These are phyloP conservation scores for Calonectria fujianensis DNA, from an alignment of 2,329 filamentous ascomycete genomes.

Conservation along the genomic window DNA sequence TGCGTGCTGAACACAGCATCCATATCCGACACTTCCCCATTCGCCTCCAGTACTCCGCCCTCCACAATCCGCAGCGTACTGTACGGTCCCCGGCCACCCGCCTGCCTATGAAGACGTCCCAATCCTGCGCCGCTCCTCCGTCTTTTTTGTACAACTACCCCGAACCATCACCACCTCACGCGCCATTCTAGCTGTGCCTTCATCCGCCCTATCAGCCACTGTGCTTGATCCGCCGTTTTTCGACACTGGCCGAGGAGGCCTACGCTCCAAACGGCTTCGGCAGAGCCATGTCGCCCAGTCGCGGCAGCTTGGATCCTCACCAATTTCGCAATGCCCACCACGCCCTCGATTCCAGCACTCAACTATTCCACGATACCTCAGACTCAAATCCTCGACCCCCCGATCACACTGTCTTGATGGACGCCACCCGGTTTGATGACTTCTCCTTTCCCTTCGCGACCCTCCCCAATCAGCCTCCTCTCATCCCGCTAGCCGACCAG, in stretches of 20 bases:
- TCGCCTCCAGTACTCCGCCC: constrained; percentile 46
- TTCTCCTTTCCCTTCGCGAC: constrained; percentile 71
- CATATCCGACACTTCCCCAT: constrained; percentile 52
- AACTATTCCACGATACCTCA: constrained; percentile 52
- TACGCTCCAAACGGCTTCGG: constrained; percentile 41
- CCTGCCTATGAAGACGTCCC: constrained; percentile 45
- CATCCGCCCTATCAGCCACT: constrained; percentile 28
- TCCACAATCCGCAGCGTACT: constrained; percentile 44
- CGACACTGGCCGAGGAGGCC: constrained; percentile 46
- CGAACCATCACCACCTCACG: constrained; percentile 27
- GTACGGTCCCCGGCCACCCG: constrained; percentile 39
- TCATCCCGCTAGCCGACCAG: constrained; percentile 61
- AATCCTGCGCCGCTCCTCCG: constrained; percentile 33
- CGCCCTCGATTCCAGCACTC: constrained; percentile 52
- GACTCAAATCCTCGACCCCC: constrained; percentile 49
- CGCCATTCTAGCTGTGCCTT: constrained; percentile 24
- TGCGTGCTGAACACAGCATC: constrained; percentile 47
- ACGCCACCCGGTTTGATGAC: constrained; percentile 70
- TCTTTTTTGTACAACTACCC: constrained; percentile 15
- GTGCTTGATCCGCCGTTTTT: constrained; percentile 26
- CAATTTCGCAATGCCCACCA: constrained; percentile 57
- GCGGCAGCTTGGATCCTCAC: constrained; percentile 54
- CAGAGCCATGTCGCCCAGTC: constrained; percentile 58
- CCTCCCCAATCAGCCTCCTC: constrained; percentile 64
- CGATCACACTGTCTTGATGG: constrained; percentile 61